phyloP scores from a whole-genome alignment of 495 filamentous ascomycete genomes.

The Chaetomidium leptoderma region DNA sequence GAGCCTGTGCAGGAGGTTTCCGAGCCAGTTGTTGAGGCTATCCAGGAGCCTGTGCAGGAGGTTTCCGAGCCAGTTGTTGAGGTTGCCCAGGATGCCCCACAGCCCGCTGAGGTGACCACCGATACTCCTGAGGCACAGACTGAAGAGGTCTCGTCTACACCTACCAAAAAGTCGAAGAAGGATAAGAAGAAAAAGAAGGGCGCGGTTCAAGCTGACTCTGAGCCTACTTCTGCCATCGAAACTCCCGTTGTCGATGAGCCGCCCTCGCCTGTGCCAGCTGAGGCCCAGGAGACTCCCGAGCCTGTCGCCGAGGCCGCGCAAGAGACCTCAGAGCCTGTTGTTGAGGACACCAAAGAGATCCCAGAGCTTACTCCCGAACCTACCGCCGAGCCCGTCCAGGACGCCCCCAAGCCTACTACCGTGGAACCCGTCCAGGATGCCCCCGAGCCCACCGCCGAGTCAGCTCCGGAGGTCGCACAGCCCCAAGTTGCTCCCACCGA shows the following conservation, averaged over 20 bases:
- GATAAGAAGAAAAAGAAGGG: constrained; percentile 36
- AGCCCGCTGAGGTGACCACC: not conserved
- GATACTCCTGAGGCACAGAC: not conserved
- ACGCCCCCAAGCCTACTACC: not conserved
- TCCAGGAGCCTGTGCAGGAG: constrained; percentile 1
- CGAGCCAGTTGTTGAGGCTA: not conserved
- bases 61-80: not conserved
- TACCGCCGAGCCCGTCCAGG: not conserved
- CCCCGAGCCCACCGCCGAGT: not conserved
- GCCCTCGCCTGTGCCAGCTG: not conserved
- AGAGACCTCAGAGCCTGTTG: not conserved
- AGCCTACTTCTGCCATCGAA: constrained; percentile 17
- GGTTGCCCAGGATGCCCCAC: constrained; percentile 9
- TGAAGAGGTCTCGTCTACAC: constrained; percentile 10
- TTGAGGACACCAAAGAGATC: not conserved
- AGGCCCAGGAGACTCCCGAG: not conserved
- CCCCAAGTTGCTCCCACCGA: not conserved
- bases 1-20: not conserved
- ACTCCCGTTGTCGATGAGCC: constrained; percentile 16
- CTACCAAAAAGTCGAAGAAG: constrained; percentile 28
- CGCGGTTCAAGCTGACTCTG: constrained; percentile 18
- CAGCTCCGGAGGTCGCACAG: not conserved
- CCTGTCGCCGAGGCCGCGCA: not conserved
- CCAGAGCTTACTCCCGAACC: constrained; percentile 6
- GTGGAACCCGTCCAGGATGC: constrained; percentile 2